Percentiles rank a stretch among this genome's conserved stretches.
These are phyloP conservation scores for Fusarium verticillioides DNA, from an alignment of 2,329 filamentous ascomycete species.

Conservation along the genomic window DNA sequence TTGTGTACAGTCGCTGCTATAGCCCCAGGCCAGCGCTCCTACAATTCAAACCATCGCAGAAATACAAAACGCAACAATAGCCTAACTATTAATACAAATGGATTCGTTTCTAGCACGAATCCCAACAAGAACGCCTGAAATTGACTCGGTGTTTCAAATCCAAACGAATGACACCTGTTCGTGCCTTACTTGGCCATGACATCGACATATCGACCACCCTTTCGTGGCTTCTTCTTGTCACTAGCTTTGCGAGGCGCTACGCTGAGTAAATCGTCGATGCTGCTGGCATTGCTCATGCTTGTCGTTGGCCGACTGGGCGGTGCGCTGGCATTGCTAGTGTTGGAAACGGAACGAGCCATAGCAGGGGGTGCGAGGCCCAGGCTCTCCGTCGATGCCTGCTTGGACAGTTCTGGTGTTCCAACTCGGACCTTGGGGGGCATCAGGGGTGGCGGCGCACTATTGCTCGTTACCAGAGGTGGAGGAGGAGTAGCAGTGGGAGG, in stretches of 20 bases:
- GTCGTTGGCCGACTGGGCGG: conserved; percentile 78
- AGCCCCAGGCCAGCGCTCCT: conserved; percentile 20
- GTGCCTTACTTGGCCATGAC: conserved; percentile 80
- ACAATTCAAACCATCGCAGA: conserved; percentile 10
- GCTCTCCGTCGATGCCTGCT: conserved; percentile 51
- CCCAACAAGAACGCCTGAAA: conserved; percentile 35
- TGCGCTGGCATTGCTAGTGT: conserved; percentile 57
- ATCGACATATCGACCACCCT: conserved; percentile 90
- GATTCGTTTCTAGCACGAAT: conserved; percentile 31
- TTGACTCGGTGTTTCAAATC: conserved; percentile 13
- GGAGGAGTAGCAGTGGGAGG: conserved; percentile 52
- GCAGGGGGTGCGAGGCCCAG: conserved; percentile 50
- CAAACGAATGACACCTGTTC: conserved; percentile 1
- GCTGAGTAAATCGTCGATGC: conserved; percentile 91
- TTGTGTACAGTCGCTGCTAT: conserved; percentile 28
- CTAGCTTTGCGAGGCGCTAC: conserved; percentile 75
- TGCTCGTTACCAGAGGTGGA: conserved; percentile 44
- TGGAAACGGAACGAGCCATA: conserved; percentile 62
- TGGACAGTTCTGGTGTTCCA: conserved; percentile 48
- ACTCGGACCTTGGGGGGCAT: conserved; percentile 45
- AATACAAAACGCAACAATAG: conserved; percentile 34
- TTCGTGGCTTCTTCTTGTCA: conserved; percentile 75
- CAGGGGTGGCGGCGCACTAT: conserved; percentile 48
- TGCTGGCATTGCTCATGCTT: conserved; percentile 90
- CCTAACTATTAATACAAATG: conserved; percentile 42